Evolutionary conservation across 2,329 filamentous ascomycete species (phyloP).

Genomic region (Pseudogymnoascus sp.): DNA sequence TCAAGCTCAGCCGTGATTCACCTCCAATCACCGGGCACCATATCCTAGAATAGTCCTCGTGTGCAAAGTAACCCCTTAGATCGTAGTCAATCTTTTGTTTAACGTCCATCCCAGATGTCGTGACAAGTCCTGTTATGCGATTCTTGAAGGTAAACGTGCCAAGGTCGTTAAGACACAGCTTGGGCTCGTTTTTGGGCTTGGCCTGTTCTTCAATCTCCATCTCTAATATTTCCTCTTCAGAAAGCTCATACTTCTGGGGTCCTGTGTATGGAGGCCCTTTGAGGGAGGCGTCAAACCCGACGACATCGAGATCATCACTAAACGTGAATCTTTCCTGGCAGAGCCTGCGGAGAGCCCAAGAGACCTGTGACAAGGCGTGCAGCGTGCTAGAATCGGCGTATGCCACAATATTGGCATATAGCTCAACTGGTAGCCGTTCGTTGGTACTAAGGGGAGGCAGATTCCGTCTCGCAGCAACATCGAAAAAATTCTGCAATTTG

Average conservation of each 20-base stretch:
- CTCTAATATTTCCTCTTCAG: not conserved
- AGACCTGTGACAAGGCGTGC: not conserved
- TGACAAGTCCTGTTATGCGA: not conserved
- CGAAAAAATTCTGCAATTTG: constrained; percentile 1
- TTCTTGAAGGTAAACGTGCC: not conserved
- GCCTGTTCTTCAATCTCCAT: not conserved
- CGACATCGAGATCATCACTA: not conserved
- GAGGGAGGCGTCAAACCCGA: not conserved
- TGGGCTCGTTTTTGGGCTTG: not conserved
- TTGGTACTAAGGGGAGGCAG: not conserved
- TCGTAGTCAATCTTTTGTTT: not conserved
- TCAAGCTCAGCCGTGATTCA: not conserved
- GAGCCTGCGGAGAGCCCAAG: not conserved
- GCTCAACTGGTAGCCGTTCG: not conserved
- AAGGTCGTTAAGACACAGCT: not conserved
- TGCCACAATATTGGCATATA: not conserved
- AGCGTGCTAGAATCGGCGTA: not conserved
- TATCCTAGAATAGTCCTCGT: not conserved
- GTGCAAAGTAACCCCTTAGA: not conserved
- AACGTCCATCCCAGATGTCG: not conserved
- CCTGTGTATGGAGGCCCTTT: not conserved
- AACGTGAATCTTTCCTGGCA: not conserved
- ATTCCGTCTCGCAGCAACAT: not conserved
- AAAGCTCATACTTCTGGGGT: not conserved
- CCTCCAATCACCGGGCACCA: not conserved